These are phyloP conservation scores for Petunia secreta DNA, from an alignment of 257 asterid species.

Conservation along the genomic window DNA sequence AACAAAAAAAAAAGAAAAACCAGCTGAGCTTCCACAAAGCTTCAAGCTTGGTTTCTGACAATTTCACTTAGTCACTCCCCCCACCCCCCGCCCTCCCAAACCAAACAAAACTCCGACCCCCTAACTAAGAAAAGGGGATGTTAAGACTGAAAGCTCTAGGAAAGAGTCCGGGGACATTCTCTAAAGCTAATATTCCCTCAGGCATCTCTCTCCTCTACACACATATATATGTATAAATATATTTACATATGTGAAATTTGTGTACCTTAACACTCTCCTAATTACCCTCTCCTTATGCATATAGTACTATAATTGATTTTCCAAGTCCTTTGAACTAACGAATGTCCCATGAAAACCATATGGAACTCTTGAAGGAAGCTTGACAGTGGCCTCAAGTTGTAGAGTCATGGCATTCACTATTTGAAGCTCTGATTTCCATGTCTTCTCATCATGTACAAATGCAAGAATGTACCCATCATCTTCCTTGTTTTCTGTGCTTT, in stretches of 20 bases:
- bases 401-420: slow-evolving; percentile 41
- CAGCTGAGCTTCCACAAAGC: slow-evolving; percentile 48
- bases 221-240: not conserved
- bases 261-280: not conserved
- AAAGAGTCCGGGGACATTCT: slow-evolving; percentile 51
- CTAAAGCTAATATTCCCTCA: slow-evolving; percentile 40
- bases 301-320: slow-evolving; percentile 34
- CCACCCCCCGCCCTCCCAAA: slow-evolving; percentile 3
- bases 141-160: slow-evolving; percentile 1
- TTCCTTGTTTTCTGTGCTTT: slow-evolving; percentile 26
- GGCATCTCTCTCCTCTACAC: slow-evolving; percentile 27
- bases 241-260: not conserved
- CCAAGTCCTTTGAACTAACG: slow-evolving; percentile 40
- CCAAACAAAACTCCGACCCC: too few relatives aligned
- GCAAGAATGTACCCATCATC: slow-evolving; percentile 48
- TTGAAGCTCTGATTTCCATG: slow-evolving; percentile 45
- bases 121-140: too few relatives aligned
- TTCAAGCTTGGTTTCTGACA: slow-evolving; percentile 35
- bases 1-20: slow-evolving; percentile 29
- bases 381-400: slow-evolving; percentile 34
- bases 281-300: too few relatives aligned
- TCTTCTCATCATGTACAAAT: slow-evolving; percentile 49
- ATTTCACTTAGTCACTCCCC: not conserved
- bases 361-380: slow-evolving; percentile 49
- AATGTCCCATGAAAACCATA: slow-evolving; percentile 58